These are phyloP conservation scores for Volvariella surrecta DNA, from an alignment of 1,284 basidiomycete genomes.

Conservation along the genomic window DNA sequence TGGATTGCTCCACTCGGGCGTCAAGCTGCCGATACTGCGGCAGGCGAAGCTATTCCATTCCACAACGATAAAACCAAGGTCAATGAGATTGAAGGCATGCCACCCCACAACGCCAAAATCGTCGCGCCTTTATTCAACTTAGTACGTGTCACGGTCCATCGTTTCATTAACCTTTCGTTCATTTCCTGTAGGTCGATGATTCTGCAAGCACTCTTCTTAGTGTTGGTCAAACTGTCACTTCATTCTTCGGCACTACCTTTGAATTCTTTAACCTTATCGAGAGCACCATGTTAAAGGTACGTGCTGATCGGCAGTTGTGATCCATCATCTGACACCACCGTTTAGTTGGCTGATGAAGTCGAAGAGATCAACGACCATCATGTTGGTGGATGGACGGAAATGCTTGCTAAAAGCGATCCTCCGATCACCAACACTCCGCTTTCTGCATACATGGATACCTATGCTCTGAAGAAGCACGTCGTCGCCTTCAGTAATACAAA, in stretches of 20 bases:
- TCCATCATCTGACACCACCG: background rate
- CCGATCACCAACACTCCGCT: conserved; percentile 72
- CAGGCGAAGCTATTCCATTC: conserved; percentile 63
- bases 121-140: conserved; percentile 78
- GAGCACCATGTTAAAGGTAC: conserved; percentile 61
- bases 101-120: conserved; percentile 47
- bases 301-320: too few relatives aligned
- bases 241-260: conserved; percentile 76
- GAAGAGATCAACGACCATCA: conserved; percentile 89
- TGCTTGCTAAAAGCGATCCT: conserved; percentile 69
- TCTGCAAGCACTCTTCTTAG: conserved; percentile 70
- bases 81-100: conserved; percentile 51
- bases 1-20: conserved; percentile 66
- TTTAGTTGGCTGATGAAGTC: conserved; percentile 50
- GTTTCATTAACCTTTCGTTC: background rate
- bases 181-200: conserved; percentile 58
- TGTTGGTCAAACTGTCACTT: conserved; percentile 64
- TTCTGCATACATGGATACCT: conserved; percentile 77
- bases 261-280: conserved; percentile 77
- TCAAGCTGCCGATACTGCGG: conserved; percentile 49
- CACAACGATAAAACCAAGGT: conserved; percentile 65
- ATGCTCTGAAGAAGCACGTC: conserved; percentile 56
- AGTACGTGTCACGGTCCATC: conserved; percentile 24
- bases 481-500: conserved; percentile 61
- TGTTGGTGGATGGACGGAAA: conserved; percentile 78